phyloP scores from a whole-genome alignment of 1,284 basidiomycete species.

The Ustilago trichophora region DNA sequence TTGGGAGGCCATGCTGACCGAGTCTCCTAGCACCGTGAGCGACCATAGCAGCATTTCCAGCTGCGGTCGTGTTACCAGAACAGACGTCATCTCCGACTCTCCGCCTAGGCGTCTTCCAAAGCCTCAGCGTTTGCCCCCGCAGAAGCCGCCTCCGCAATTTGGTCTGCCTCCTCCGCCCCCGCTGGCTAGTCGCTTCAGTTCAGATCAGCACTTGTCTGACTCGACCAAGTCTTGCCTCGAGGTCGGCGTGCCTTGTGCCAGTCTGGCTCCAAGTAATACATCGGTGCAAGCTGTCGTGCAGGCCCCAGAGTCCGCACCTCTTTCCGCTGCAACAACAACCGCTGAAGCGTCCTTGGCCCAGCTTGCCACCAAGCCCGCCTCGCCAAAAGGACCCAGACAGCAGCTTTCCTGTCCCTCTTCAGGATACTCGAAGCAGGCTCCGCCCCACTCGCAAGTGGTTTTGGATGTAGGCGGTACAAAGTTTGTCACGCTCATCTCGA shows the following conservation, averaged over 20 bases:
- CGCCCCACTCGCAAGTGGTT: background rate
- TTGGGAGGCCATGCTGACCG: conserved; percentile 10
- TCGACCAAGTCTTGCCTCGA: background rate
- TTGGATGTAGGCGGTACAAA: conserved; percentile 27
- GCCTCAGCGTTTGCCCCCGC: conserved; percentile 21
- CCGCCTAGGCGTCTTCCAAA: conserved; percentile 9
- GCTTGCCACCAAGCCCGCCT: too few species aligned
- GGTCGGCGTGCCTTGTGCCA: background rate
- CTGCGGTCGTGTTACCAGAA: background rate
- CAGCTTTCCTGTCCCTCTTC: too few species aligned
- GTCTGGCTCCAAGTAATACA: too few species aligned
- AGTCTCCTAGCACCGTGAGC: conserved; percentile 6
- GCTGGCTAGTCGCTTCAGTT: background rate
- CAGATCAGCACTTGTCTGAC: too few species aligned
- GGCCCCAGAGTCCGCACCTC: too few species aligned
- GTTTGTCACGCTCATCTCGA: conserved; percentile 20
- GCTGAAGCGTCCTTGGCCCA: too few species aligned
- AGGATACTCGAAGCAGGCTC: background rate
- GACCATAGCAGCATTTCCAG: conserved; percentile 11
- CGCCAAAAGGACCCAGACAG: too few species aligned
- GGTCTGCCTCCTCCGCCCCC: conserved; percentile 26
- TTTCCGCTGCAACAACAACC: too few species aligned
- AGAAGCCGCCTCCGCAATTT: conserved; percentile 34
- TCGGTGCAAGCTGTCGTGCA: too few species aligned
- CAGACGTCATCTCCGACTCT: background rate